phyloP scores from a whole-genome alignment of 257 asterid genomes.

The Nicotiana knightiana region DNA sequence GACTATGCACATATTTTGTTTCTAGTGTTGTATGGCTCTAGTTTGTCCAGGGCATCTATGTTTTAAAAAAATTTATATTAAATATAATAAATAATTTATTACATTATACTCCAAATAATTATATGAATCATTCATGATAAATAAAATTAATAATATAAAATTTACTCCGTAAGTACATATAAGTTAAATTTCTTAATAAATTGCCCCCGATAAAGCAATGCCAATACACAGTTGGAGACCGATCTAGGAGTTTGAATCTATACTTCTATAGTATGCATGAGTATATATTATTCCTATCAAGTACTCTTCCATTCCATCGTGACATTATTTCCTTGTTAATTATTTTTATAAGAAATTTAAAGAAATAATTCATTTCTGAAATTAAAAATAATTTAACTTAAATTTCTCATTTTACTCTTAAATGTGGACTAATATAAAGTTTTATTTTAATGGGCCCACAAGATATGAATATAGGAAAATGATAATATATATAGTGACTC shows the following conservation, averaged over 20 bases:
- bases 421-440: no score
- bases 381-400: not conserved
- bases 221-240: not conserved
- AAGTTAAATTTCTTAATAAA: not conserved
- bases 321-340: no score
- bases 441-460: no score
- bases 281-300: not conserved
- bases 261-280: not conserved
- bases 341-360: not conserved
- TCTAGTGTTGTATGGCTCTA: not conserved
- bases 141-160: not conserved
- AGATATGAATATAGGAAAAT: no score
- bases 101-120: not conserved
- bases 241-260: not conserved
- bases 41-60: not conserved
- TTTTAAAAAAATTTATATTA: not conserved
- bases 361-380: not conserved
- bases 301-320: not conserved
- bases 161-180: not conserved
- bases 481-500: no score
- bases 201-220: not conserved
- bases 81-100: not conserved
- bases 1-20: not conserved
- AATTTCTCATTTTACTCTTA: not conserved
- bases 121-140: not conserved